phyloP scores from a whole-genome alignment of 139 green algal genomes.

The Klebsormidium nitens region DNA sequence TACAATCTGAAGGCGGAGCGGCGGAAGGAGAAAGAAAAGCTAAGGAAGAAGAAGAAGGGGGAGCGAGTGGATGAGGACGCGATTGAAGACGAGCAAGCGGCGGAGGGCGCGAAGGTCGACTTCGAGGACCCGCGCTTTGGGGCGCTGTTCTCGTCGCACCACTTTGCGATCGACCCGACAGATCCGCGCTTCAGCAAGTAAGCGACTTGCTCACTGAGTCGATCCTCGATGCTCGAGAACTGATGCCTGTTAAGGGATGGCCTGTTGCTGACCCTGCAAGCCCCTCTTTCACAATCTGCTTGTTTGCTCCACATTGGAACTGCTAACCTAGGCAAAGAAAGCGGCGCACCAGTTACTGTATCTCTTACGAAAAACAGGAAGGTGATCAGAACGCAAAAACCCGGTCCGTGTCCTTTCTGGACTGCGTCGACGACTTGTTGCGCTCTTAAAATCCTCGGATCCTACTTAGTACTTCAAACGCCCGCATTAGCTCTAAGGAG shows the following conservation, averaged over 20 bases:
- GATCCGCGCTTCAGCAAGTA: slow-evolving; percentile 68
- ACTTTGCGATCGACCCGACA: slow-evolving; percentile 86
- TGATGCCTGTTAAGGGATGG: no score
- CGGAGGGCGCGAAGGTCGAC: slow-evolving; percentile 31
- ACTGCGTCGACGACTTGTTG: no score
- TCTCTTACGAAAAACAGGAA: no score
- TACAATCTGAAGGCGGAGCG: slow-evolving; percentile 24
- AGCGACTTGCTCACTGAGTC: no score
- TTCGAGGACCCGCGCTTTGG: slow-evolving; percentile 73
- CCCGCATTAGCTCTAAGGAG: background rate
- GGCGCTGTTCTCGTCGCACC: slow-evolving; percentile 53
- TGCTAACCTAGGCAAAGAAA: no score
- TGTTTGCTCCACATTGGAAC: background rate
- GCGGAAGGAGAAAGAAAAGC: slow-evolving; percentile 16
- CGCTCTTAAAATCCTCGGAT: background rate
- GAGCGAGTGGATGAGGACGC: slow-evolving; percentile 15
- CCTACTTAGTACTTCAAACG: background rate
- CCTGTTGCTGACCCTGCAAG: background rate
- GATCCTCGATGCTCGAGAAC: no score
- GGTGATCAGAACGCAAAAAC: no score
- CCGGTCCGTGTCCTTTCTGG: no score
- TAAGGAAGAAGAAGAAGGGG: slow-evolving; percentile 32
- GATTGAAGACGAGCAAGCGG: background rate
- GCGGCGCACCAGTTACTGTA: no score
- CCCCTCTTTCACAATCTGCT: background rate